Conservation (phyloP, 1,284 basidiomycete species). For the Termitomyces sp. region DNA sequence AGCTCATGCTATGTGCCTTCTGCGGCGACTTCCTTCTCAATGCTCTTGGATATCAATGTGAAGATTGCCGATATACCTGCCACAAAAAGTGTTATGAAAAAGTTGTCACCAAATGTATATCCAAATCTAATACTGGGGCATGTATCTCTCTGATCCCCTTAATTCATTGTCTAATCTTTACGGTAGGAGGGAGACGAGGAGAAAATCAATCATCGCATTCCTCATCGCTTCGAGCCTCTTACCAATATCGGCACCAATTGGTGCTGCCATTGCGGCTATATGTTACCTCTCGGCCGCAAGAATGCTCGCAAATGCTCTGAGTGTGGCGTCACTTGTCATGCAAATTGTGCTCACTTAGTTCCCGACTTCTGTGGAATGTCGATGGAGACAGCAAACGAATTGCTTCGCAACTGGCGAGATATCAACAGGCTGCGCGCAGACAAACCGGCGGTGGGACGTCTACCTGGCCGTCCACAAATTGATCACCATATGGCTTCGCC, state of each 20-base stretch:
- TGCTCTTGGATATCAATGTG: constrained; percentile 96
- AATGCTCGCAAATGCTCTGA: constrained; percentile 95
- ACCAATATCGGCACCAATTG: constrained; percentile 98
- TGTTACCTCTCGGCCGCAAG: constrained; percentile 95
- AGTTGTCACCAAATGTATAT: constrained; percentile 99
- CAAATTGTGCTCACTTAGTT: constrained; percentile 96
- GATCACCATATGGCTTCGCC: constrained; percentile 22
- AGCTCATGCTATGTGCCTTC: constrained; percentile 96
- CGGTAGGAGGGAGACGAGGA: constrained; percentile 90
- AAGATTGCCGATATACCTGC: constrained; percentile 98
- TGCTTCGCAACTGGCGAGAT: constrained; percentile 88
- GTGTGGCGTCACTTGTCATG: constrained; percentile 95
- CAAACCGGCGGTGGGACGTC: constrained; percentile 32
- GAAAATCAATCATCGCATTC: constrained; percentile 99
- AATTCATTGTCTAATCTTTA: not conserved
- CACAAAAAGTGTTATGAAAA: constrained; percentile 99
- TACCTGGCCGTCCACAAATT: constrained; percentile 31
- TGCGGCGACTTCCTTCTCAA: constrained; percentile 98
- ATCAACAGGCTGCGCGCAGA: constrained; percentile 58
- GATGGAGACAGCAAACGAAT: constrained; percentile 97
- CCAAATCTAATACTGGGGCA: constrained; percentile 91
- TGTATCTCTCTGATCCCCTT: constrained; percentile 27
- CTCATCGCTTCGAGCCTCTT: constrained; percentile 96
- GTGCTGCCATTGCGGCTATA: constrained; percentile 99
- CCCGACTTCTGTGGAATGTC: constrained; percentile 99